Evolutionary conservation across 257 asterid genomes (phyloP).

Genomic region (Solanum rostratum): DNA sequence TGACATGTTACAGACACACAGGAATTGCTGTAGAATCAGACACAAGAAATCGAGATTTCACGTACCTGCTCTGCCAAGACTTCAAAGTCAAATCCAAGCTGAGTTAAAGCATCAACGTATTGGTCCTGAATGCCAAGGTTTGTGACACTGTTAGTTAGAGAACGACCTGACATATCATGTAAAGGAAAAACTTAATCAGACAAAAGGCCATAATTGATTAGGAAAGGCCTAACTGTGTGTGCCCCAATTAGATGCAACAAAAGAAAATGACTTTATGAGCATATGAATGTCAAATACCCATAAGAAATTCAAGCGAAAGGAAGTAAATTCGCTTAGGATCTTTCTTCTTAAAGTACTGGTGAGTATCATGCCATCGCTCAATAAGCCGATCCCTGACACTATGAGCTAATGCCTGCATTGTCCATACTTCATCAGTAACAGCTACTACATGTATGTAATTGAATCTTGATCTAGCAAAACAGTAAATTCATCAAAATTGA

Average conservation of each 20-base stretch:
- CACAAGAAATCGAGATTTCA: neutral
- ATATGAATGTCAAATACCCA: slow-evolving; percentile 21
- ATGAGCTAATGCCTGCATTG: slow-evolving; percentile 35
- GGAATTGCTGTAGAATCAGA: neutral
- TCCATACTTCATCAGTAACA: neutral
- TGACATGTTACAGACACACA: neutral
- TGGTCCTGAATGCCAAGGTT: slow-evolving; percentile 42
- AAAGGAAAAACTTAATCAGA: slow-evolving; percentile 1
- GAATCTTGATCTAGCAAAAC: neutral
- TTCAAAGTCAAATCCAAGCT: slow-evolving; percentile 43
- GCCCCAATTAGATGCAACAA: neutral
- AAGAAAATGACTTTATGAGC: neutral
- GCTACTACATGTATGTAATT: neutral
- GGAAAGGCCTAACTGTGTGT: neutral
- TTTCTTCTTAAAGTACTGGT: slow-evolving; percentile 30
- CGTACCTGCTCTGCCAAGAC: slow-evolving; percentile 45
- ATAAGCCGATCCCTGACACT: slow-evolving; percentile 43
- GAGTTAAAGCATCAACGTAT: slow-evolving; percentile 35
- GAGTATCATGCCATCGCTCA: slow-evolving; percentile 52
- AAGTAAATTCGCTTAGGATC: slow-evolving; percentile 46
- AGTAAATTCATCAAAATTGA: neutral
- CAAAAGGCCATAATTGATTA: neutral
- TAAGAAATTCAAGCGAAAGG: slow-evolving; percentile 45
- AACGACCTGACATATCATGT: slow-evolving; percentile 26
- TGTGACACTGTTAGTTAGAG: slow-evolving; percentile 39